phyloP scores from a whole-genome alignment of 2,329 filamentous ascomycete species.

The Apiospora malaysiana region DNA sequence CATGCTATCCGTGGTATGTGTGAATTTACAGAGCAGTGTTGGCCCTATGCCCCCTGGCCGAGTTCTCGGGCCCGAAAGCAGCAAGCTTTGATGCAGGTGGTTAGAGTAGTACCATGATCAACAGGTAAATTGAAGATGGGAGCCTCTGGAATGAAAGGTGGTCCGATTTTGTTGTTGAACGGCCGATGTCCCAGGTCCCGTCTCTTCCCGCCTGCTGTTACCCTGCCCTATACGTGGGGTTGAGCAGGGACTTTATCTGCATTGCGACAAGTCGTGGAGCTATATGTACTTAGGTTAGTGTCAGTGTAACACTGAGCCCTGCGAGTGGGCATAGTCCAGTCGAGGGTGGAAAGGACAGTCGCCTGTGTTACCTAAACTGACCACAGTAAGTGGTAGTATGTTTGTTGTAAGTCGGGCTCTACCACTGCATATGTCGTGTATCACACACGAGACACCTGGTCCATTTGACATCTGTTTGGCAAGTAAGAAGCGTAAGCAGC shows the following conservation, averaged over 20 bases:
- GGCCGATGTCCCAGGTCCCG: not conserved
- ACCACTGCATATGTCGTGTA: not conserved
- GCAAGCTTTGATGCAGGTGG: not conserved
- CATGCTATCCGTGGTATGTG: no score
- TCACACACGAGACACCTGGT: not conserved
- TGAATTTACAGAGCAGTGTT: not conserved
- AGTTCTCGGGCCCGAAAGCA: not conserved
- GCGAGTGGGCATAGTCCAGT: not conserved
- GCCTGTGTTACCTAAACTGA: no score
- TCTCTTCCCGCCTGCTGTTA: not conserved
- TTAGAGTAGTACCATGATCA: not conserved
- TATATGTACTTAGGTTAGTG: no score
- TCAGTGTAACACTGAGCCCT: not conserved
- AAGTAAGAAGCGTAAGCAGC: not conserved
- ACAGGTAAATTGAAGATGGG: no score
- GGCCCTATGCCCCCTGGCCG: not conserved
- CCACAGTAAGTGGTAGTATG: no score
- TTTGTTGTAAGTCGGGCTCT: not conserved
- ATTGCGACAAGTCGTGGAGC: constrained; percentile 6
- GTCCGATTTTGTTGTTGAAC: constrained; percentile 7
- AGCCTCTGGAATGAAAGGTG: not conserved
- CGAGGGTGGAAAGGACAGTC: not conserved
- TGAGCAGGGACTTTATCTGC: constrained; percentile 13
- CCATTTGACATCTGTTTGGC: constrained; percentile 9
- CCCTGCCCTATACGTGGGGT: constrained; percentile 13